Base-by-base conservation (phyloP, 106 monocot species). In the Alisma plantagoaquatica region DNA sequence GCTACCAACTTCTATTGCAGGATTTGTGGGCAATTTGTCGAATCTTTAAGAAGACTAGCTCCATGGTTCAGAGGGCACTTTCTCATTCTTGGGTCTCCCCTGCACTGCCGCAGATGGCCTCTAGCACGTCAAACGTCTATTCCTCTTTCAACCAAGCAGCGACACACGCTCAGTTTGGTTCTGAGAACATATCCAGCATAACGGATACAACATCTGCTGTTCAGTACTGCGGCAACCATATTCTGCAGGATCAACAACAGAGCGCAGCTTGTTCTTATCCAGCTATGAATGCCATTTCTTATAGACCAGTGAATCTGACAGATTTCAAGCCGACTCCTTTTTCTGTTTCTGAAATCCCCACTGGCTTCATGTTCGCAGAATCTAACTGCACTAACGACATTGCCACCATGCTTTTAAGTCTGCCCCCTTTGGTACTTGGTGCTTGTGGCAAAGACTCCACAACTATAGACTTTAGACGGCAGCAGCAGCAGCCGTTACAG, bases 11-110 rank as follows among this genome's bases (percentile, higher is more conserved):
- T n/a, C n/a, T n/a, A n/a, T n/a, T n/a, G 46, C 88, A 96, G 94
- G 94, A 96, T 41, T 72, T 88, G 33, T 96, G 88, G 94, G 94
- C 94, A 3, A 96, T 96, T 11, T 96, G 94, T 49, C 80, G 84
- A 49, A 96, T 96, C 63, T 89, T 96, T 71, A 84, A 88, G 84
- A 96, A 89, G 52, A 78, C 88, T 22, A 88, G 67, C 57, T 81
- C 81, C 21, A 70, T 67, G 67, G 78, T 84, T 16, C 88, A 96
- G 33, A 84, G 88, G 73, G 78, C 81, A 31, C 69, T 96, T 0
- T 83, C 83, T 29, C 94, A 88, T 21, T 81, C 94, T 10, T 80
- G 83, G 81, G 52, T 73, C 5, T 76, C 83, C 31, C 69, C n/a
- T n/a, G n/a, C 68, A 22, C 23, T 70, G 12, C 72, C 73, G 5